Base-by-base conservation (phyloP, 768 basidiomycete species). In the Galerina sulciceps region DNA sequence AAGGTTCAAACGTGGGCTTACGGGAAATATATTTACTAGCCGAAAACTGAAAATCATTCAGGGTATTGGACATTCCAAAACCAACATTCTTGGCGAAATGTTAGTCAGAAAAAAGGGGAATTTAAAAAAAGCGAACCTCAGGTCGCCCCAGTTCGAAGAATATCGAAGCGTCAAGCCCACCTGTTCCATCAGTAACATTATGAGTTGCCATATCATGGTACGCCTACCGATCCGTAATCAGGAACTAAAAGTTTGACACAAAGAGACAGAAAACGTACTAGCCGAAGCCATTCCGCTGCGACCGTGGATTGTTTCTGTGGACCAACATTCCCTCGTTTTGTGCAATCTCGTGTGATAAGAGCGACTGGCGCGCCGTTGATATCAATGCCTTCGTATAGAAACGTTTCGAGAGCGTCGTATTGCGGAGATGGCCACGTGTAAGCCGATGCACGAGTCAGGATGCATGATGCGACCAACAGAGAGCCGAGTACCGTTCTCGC, bases 131-230 rank as follows among this genome's bases (percentile, higher is more conserved):
- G 51, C 66, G 14, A 55, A 78, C 78, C 69, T 77, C 76, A 18
- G 60, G n/a, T 46, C 74, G 60, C 45, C 70, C 67, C 17, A 74
- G 64, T 62, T 81, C 79, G 58, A 76, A 79, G 17, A 63, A 71
- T 46, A 81, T 73, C 1, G 76, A 78, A 10, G 73, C 76, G 52
- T 81, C 79, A 14, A 81, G 52, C 6, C 79, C 79, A 8, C 78
- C 79, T 0, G 71, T 74, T 1, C 77, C 77, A 53, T 71, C 71
- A 2, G 66, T 60, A 22, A 71, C 63, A 60, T 79, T 72, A 42
- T 76, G 68, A 8, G 78, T 76, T 10, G 76, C 65, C 67, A 74
- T 72, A 59, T 81, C 79, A 59, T 81, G 79, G 57, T 76, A 80
- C 23, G 76, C 72, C 75, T 78, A 18, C 31, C 10, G 11, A 31